Evolutionary conservation across 2,329 filamentous ascomycete species (phyloP), one percentile per base, ranked within the genome.

Genomic region (Arthrobotrys conoides): DNA sequence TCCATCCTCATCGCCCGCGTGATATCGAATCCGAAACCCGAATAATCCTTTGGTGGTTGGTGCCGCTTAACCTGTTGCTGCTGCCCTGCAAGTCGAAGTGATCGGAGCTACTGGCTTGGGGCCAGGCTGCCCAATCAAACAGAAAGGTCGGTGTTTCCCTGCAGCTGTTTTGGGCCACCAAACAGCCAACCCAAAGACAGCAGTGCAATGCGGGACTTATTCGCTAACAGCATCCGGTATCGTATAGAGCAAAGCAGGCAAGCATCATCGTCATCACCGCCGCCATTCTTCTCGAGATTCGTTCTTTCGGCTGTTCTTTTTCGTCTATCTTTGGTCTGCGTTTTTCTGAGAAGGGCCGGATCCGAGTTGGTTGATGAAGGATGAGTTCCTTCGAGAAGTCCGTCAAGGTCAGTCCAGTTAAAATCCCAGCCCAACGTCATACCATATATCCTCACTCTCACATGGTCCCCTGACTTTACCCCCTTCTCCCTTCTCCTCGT

Each of bases 311-410:
- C 66, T 66, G 53, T 68, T 70, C 55, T 61, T 65, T 49, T 46
- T 44, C 36, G 53, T 41, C 38, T 27, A 24, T 55, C 57, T 53
- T 36, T 69, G 51, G 48, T 46, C 64, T 51, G 53, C 22, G 65
- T 46, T 55, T 75, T 46, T 46, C 66, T 57, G 22, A 51, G 38
- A 59, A 64, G n/a, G 18, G 55, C 48, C 68, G 66, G 57, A 48
- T 53, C 36, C n/a, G 48, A 71, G 38, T 53, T 71, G 66, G 53
- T 79, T 64, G 81, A 48, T 57, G 46, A 61, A 94, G 94, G 92
- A 90, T 92, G 82, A 92, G 91, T 87, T 95, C 93, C 76, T 98
- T 98, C 84, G 96, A 99, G 88, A 99, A 98, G 88, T 97, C 94
- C 82, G 96, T 99, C 84, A 98, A 98, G 88, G 96, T 81, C 75